Percentiles rank a stretch among this genome's conserved stretches.
Conservation (phyloP, 2,329 filamentous ascomycete genomes). For the Pseudopithomyces maydicus region DNA sequence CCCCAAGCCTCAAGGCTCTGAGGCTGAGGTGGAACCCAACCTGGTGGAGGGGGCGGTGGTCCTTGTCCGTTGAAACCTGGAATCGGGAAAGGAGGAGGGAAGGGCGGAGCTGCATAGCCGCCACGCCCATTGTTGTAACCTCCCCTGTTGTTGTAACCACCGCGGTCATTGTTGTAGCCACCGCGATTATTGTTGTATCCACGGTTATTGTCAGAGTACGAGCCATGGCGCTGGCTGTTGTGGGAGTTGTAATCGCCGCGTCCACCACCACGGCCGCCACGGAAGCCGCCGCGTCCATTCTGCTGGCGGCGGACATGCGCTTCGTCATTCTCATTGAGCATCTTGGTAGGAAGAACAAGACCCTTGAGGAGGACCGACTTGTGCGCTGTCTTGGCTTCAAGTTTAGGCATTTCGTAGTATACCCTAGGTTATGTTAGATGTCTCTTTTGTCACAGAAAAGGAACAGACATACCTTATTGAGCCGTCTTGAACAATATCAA, state of each 20-base stretch:
- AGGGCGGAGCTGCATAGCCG: slow-evolving; percentile 1
- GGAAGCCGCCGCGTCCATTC: slow-evolving; percentile 75
- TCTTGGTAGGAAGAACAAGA: slow-evolving; percentile 72
- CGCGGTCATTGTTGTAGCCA: slow-evolving; percentile 19
- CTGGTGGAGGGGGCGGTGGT: slow-evolving; percentile 32
- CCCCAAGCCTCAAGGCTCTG: slow-evolving; percentile 13
- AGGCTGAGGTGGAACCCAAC: slow-evolving; percentile 32
- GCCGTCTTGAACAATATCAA: slow-evolving; percentile 58
- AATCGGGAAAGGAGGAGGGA: slow-evolving; percentile 16
- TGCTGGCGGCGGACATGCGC: slow-evolving; percentile 66
- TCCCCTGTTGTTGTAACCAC: slow-evolving; percentile 20
- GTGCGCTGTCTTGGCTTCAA: slow-evolving; percentile 67
- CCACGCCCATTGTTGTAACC: slow-evolving; percentile 13
- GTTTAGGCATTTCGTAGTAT: slow-evolving; percentile 78
- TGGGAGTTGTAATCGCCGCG: slow-evolving; percentile 25
- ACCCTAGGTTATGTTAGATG: slow-evolving; percentile 63
- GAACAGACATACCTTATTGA: slow-evolving; percentile 72
- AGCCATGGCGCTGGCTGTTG: slow-evolving; percentile 20
- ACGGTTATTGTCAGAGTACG: slow-evolving; percentile 20
- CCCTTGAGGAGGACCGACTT: slow-evolving; percentile 95
- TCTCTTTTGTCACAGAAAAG: background rate
- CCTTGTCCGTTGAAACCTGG: slow-evolving; percentile 30
- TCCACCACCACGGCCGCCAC: slow-evolving; percentile 56
- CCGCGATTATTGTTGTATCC: slow-evolving; percentile 20
- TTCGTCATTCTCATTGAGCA: slow-evolving; percentile 70